Base-by-base conservation (phyloP, 805 yeast species). In the Lipomyces starkeyi region DNA sequence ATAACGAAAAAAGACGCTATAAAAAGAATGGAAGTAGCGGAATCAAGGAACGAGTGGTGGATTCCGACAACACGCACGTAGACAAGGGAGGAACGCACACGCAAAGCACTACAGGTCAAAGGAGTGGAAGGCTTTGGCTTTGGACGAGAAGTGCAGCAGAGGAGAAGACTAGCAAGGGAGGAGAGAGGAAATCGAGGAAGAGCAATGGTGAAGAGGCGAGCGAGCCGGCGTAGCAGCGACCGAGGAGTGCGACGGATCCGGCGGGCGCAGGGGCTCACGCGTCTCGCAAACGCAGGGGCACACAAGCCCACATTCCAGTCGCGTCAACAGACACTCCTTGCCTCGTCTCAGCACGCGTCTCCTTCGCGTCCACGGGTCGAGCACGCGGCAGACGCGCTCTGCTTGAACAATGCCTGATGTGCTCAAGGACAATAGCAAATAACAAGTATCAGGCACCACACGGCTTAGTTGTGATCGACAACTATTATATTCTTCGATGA, bases 121-220 rank as follows among this genome's bases (percentile, higher is more conserved):
- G 3, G 53, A 35, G 53, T 59, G 62, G 17, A 27, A 29, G 53
- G 3, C 52, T 29, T 9, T n/a, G 22, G 35, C 14, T 3, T 29
- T 20, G 13, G n/a, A 53, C 32, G 62, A 47, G 29, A 47, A 35
- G 29, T 22, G 54, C 7, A 27, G 29, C 20, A 17, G 20, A 59
- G 52, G 20, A 40, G 32, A 53, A 37, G 62, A 56, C 55, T 58
- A 53, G 35, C 52, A 60, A 58, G 58, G n/a, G 20, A 9, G 20
- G 43, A 37, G 17, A n/a, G 9, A 43, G 22, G 22, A 43, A 9
- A 43, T n/a, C 13, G 9, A 43, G 49, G 22, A 43, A 17, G 49
- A 17, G 22, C 11, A n/a, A 43, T 43, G 49, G 49, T n/a, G 49
- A 43, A 43, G 49, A 43, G 9, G 2, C 22, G 49, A 43, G 22